Conservation (phyloP, 2,329 filamentous ascomycete species). For the Diaporthe eres region DNA sequence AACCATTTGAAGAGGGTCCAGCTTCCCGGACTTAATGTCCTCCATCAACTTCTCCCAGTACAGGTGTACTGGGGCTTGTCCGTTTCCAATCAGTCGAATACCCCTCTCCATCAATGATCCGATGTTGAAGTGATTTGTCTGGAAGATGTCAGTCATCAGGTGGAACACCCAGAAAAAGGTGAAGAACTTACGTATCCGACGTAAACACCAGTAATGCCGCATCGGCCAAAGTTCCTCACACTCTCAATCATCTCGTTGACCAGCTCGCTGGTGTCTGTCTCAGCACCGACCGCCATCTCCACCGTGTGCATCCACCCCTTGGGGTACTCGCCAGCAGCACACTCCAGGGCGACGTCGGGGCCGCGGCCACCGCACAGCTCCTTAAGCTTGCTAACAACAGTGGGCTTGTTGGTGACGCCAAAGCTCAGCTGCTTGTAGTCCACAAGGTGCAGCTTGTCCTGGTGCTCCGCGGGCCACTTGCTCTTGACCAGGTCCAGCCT, state of each 20-base stretch:
- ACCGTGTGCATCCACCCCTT: constrained; percentile 74
- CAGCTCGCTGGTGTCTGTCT: constrained; percentile 88
- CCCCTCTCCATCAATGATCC: constrained; percentile 89
- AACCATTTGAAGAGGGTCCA: constrained; percentile 85
- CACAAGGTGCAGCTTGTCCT: constrained; percentile 73
- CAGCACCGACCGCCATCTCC: constrained; percentile 73
- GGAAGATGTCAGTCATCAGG: neutral
- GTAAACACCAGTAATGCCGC: constrained; percentile 82
- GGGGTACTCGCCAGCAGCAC: constrained; percentile 72
- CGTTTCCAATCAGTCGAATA: constrained; percentile 80
- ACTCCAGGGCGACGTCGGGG: constrained; percentile 81
- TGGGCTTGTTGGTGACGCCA: constrained; percentile 70
- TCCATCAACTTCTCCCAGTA: constrained; percentile 87
- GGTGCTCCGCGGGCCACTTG: constrained; percentile 66
- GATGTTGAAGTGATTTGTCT: constrained; percentile 87
- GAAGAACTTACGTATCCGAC: constrained; percentile 66
- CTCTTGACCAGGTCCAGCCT: constrained; percentile 77
- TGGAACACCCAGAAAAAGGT: neutral
- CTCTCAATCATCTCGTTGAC: constrained; percentile 84
- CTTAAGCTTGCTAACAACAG: constrained; percentile 80
- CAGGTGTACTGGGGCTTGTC: constrained; percentile 80
- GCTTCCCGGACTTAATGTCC: constrained; percentile 74
- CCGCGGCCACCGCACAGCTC: constrained; percentile 80
- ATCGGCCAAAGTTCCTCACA: constrained; percentile 80
- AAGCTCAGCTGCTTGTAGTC: constrained; percentile 75